A percentile compares a stretch with the other conserved stretches of the same genome.
Evolutionary conservation across 257 asterid genomes (phyloP).

Genomic region (Solanum virginianum): DNA sequence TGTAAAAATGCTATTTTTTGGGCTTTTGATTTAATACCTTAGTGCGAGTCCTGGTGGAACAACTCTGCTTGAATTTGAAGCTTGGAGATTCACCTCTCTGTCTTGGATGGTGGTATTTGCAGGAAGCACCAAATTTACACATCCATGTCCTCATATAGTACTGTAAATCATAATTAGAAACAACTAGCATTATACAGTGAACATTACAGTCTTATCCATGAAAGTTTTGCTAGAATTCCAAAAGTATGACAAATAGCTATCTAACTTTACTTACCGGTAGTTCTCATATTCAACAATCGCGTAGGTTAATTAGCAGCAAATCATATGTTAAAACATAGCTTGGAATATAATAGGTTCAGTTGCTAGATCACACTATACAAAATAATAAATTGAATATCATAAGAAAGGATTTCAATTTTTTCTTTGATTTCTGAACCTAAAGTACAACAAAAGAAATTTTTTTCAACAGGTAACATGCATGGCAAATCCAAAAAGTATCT

Average conservation of each 20-base stretch:
- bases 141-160: constrained; percentile 57
- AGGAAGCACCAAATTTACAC: constrained; percentile 63
- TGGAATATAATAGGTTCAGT: background rate
- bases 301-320: background rate
- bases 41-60: constrained; percentile 72
- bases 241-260: background rate
- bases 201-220: background rate
- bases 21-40: constrained; percentile 37
- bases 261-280: background rate
- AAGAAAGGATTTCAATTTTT: background rate
- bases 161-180: constrained; percentile 25
- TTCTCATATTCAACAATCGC: background rate
- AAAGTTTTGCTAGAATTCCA: background rate
- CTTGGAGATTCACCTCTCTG: constrained; percentile 44
- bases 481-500: background rate
- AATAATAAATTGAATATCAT: background rate
- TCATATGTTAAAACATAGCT: too few relatives aligned
- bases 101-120: constrained; percentile 80
- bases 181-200: background rate
- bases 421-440: background rate
- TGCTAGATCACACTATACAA: background rate
- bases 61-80: constrained; percentile 44
- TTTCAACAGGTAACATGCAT: background rate
- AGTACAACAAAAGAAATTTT: background rate
- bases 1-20: background rate